Evolutionary conservation across 2,329 filamentous ascomycete genomes (phyloP).

Genomic region (Nemania serpens): DNA sequence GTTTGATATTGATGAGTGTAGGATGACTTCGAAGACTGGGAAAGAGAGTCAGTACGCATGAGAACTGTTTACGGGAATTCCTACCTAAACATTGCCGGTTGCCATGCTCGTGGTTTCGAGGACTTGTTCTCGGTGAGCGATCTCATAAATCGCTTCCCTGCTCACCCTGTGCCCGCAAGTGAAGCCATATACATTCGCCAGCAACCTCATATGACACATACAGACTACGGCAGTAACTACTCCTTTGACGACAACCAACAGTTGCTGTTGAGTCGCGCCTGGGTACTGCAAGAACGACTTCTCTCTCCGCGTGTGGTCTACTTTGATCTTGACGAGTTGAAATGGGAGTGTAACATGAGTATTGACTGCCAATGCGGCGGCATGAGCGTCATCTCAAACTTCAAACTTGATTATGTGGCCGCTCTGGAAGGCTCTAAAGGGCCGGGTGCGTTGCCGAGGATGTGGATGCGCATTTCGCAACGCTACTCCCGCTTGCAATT

Average conservation of each 20-base stretch:
- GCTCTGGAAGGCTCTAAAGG: not conserved
- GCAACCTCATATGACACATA: not conserved
- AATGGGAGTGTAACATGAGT: not conserved
- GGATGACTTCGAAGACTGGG: not conserved
- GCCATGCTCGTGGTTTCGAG: not conserved
- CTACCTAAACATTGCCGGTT: not conserved
- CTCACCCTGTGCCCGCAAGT: not conserved
- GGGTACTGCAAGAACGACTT: not conserved
- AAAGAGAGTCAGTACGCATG: not conserved
- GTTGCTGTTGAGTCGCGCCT: not conserved
- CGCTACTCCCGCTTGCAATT: not conserved
- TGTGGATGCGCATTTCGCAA: not conserved
- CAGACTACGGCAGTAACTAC: not conserved
- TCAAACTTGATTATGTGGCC: not conserved
- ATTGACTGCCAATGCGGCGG: not conserved
- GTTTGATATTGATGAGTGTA: not conserved
- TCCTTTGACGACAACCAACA: not conserved
- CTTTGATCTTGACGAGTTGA: not conserved
- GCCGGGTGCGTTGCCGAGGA: not conserved
- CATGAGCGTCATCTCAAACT: not conserved
- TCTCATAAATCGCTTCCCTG: not conserved
- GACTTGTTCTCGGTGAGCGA: not conserved
- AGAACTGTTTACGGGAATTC: not conserved
- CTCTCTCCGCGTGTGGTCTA: not conserved
- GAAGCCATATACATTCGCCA: not conserved